A percentile compares a stretch with the other conserved stretches of the same genome.
Conservation (phyloP, 2,329 filamentous ascomycete species). For the Apiospora phragmitis region DNA sequence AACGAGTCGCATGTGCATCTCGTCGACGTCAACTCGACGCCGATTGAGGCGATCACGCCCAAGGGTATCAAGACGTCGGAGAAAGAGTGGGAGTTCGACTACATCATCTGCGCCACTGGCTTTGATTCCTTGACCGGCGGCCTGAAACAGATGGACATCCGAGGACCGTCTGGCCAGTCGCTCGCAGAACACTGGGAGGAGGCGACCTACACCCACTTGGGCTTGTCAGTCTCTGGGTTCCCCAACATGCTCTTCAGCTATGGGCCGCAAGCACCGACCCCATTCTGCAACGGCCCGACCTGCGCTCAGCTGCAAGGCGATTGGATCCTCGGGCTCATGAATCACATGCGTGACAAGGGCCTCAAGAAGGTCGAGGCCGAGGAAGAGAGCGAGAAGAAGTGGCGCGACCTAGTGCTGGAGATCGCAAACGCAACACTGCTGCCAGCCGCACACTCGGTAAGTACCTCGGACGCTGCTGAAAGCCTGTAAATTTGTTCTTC, state of each 20-base stretch:
- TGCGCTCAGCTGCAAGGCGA: conserved; percentile 40
- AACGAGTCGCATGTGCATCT: conserved; percentile 32
- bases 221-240: conserved; percentile 39
- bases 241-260: conserved; percentile 48
- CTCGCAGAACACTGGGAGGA: conserved; percentile 33
- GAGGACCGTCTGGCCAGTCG: conserved; percentile 28
- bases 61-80: conserved; percentile 22
- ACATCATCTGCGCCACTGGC: conserved; percentile 39
- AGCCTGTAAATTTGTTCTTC: not conserved
- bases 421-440: conserved; percentile 32
- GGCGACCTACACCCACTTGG: conserved; percentile 38
- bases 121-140: conserved; percentile 42
- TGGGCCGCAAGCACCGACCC: conserved; percentile 40
- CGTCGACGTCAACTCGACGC: conserved; percentile 26
- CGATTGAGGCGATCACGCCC: conserved; percentile 20
- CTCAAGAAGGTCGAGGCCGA: conserved; percentile 30
- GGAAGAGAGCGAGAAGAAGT: conserved; percentile 31
- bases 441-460: conserved; percentile 31
- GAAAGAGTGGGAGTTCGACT: conserved; percentile 25
- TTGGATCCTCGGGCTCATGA: conserved; percentile 35
- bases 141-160: conserved; percentile 37
- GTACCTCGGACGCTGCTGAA: not conserved
- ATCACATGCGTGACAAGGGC: conserved; percentile 29
- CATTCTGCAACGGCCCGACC: conserved; percentile 38
- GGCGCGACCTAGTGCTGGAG: conserved; percentile 28